These are phyloP conservation scores for Paxillus ammoniavirescens DNA, from an alignment of 768 basidiomycete species.

Conservation along the genomic window DNA sequence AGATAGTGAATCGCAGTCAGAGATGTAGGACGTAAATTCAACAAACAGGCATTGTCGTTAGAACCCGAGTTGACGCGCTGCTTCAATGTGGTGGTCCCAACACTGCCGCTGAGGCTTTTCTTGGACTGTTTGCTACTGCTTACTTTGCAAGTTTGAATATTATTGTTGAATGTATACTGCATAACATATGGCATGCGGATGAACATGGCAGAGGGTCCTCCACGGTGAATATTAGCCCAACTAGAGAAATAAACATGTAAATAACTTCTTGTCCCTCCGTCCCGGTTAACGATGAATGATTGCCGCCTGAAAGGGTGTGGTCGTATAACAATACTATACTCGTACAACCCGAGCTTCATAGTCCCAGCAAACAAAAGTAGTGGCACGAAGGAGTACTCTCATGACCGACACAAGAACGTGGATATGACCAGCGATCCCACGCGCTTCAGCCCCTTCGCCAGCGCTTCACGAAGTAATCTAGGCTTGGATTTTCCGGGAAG, in stretches of 20 bases:
- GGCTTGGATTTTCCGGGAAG: slow-evolving; percentile 23
- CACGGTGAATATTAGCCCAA: background rate
- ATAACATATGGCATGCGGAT: no score
- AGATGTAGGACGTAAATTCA: slow-evolving; percentile 12
- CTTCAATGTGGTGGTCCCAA: slow-evolving; percentile 15
- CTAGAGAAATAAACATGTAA: slow-evolving; percentile 20
- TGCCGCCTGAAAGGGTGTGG: slow-evolving; percentile 4
- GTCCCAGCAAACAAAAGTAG: slow-evolving; percentile 21
- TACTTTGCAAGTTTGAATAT: slow-evolving; percentile 12
- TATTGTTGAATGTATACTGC: no score
- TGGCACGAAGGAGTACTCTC: slow-evolving; percentile 11
- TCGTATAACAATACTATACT: slow-evolving; percentile 15
- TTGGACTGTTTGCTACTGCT: slow-evolving; percentile 32
- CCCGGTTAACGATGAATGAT: slow-evolving; percentile 1
- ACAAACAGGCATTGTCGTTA: slow-evolving; percentile 31
- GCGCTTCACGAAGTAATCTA: slow-evolving; percentile 22
- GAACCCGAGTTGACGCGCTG: slow-evolving; percentile 1
- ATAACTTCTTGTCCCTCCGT: slow-evolving; percentile 18
- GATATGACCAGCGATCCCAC: slow-evolving; percentile 30
- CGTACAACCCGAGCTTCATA: slow-evolving; percentile 23
- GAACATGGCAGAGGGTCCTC: no score
- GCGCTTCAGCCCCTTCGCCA: slow-evolving; percentile 24
- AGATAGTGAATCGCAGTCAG: slow-evolving; percentile 14
- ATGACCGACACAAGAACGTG: slow-evolving; percentile 28
- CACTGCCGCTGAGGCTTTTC: background rate